Evolutionary conservation across 257 asterid species (phyloP).

Genomic region (Eucommia ulmoides): DNA sequence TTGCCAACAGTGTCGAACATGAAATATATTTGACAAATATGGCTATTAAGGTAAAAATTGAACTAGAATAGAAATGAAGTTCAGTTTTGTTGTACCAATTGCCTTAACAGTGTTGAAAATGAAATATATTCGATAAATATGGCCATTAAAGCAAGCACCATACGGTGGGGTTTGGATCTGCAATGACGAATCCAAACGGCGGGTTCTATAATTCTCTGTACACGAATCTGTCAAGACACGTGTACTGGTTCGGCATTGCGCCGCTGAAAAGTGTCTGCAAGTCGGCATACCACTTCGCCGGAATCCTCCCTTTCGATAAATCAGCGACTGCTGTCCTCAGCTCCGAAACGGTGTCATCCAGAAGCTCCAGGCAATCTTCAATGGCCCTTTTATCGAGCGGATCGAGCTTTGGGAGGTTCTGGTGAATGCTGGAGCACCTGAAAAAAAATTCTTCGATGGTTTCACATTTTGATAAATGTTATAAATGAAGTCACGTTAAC

Average conservation of each 20-base stretch:
- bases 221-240: constrained; percentile 90
- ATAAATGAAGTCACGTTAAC: constrained; percentile 42
- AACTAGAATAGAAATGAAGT: too few species aligned
- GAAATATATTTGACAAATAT: too few species aligned
- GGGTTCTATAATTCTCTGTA: too few species aligned
- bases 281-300: constrained; percentile 33
- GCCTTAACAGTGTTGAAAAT: too few species aligned
- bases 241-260: constrained; percentile 85
- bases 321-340: constrained; percentile 32
- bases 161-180: too few species aligned
- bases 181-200: too few species aligned
- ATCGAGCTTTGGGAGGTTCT: constrained; percentile 31
- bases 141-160: too few species aligned
- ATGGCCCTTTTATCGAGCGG: constrained; percentile 56
- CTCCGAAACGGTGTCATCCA: constrained; percentile 39
- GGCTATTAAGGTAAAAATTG: too few species aligned
- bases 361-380: constrained; percentile 70
- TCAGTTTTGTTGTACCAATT: too few species aligned
- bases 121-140: too few species aligned
- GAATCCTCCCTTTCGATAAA: constrained; percentile 19
- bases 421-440: constrained; percentile 47
- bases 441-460: constrained; percentile 37
- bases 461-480: constrained; percentile 49
- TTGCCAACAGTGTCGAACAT: too few species aligned
- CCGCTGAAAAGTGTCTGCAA: constrained; percentile 74